Conservation (phyloP, 306 rosid species). For the Cucumis cinereus region DNA sequence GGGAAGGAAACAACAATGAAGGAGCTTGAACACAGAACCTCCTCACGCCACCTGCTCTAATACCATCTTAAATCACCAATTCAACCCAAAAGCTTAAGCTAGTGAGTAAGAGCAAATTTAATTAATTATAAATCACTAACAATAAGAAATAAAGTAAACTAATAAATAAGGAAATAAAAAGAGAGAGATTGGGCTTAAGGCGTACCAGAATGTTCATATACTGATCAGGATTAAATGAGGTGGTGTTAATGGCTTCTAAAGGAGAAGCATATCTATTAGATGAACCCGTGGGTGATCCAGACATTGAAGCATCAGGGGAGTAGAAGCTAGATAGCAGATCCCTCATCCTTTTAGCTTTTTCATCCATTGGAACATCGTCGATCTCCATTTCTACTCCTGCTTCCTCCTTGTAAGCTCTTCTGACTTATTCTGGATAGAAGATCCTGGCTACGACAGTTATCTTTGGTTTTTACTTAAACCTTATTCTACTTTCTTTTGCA, state of each 20-base stretch:
- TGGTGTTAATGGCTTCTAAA: slow-evolving; percentile 65
- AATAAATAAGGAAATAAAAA: too few species aligned
- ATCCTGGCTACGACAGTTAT: neutral
- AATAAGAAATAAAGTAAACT: too few species aligned
- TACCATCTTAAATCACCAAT: too few species aligned
- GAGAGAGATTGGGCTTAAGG: neutral
- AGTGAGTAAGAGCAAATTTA: too few species aligned
- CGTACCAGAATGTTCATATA: slow-evolving; percentile 76
- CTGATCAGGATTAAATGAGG: slow-evolving; percentile 70
- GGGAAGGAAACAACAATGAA: too few species aligned
- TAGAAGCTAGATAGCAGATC: slow-evolving; percentile 95
- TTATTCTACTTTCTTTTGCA: neutral
- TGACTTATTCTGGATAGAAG: neutral
- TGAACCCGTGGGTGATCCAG: slow-evolving; percentile 24
- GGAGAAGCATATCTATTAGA: slow-evolving; percentile 36
- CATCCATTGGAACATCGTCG: slow-evolving; percentile 50
- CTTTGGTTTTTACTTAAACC: neutral
- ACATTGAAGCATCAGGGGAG: slow-evolving; percentile 58
- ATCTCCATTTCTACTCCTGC: slow-evolving; percentile 33
- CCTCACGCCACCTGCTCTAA: too few species aligned
- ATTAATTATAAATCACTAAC: too few species aligned
- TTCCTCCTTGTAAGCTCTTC: slow-evolving; percentile 2
- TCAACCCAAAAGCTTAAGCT: too few species aligned
- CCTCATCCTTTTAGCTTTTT: slow-evolving; percentile 86
- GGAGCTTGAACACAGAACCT: too few species aligned